Evolutionary conservation across 495 filamentous ascomycete genomes (phyloP).

Genomic region (Podospora pseudoanserina): DNA sequence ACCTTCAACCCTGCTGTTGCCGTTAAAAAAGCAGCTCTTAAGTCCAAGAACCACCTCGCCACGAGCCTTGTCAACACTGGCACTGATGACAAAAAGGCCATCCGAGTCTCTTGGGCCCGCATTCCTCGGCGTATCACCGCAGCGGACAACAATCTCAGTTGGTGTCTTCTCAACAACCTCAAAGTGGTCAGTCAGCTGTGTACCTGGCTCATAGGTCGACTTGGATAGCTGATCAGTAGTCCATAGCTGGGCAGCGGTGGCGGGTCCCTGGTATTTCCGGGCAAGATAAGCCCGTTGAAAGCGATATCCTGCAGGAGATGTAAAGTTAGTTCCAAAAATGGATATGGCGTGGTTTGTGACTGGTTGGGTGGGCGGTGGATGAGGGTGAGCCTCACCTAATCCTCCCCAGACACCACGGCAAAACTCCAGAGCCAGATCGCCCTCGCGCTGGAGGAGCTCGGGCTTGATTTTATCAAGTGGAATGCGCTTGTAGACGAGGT

Average conservation of each 20-base stretch:
- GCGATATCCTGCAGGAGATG: slow-evolving; percentile 50
- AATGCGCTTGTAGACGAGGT: slow-evolving; percentile 59
- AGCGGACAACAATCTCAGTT: slow-evolving; percentile 59
- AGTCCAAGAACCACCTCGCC: slow-evolving; percentile 61
- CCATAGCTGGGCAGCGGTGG: slow-evolving; percentile 65
- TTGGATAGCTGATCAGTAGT: slow-evolving; percentile 48
- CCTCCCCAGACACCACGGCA: slow-evolving; percentile 66
- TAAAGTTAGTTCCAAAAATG: slow-evolving; percentile 1
- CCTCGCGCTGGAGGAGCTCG: slow-evolving; percentile 57
- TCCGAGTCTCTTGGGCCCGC: slow-evolving; percentile 56
- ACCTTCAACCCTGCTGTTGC: slow-evolving; percentile 32
- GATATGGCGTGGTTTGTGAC: slow-evolving; percentile 9
- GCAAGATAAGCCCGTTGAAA: slow-evolving; percentile 59
- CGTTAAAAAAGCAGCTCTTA: slow-evolving; percentile 62
- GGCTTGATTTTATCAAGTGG: slow-evolving; percentile 62
- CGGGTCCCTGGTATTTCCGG: slow-evolving; percentile 57
- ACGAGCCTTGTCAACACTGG: slow-evolving; percentile 55
- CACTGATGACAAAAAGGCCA: slow-evolving; percentile 67
- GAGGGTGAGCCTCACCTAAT: slow-evolving; percentile 46
- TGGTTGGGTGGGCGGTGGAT: too few relatives aligned
- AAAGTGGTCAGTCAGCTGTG: slow-evolving; percentile 70
- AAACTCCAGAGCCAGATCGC: slow-evolving; percentile 58
- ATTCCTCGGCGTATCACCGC: slow-evolving; percentile 62
- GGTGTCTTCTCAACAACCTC: slow-evolving; percentile 66
- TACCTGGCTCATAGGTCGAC: slow-evolving; percentile 58